phyloP scores from a whole-genome alignment of 768 basidiomycete genomes.

The Podaxis sp. region DNA sequence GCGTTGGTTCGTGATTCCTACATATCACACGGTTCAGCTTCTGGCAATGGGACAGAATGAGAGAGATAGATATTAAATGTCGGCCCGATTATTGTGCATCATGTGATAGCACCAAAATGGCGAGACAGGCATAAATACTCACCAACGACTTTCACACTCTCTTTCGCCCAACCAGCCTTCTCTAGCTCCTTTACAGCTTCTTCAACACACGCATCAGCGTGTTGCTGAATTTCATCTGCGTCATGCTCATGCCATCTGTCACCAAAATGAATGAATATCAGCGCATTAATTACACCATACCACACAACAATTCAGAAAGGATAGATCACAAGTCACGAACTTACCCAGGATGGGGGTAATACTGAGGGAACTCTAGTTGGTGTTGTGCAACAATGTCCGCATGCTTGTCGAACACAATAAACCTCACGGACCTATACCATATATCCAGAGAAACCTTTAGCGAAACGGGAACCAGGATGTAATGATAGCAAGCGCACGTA shows the following conservation, averaged over 20 bases:
- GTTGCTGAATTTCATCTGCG: constrained; percentile 72
- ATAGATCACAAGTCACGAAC: constrained; percentile 17
- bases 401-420: constrained; percentile 85
- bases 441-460: no score
- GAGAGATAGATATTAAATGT: not conserved
- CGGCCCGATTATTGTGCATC: constrained; percentile 1
- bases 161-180: constrained; percentile 67
- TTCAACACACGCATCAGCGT: constrained; percentile 72
- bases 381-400: constrained; percentile 86
- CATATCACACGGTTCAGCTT: not conserved
- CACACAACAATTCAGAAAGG: not conserved
- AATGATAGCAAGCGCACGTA: constrained; percentile 53
- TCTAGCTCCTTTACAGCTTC: constrained; percentile 69
- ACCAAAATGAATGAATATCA: constrained; percentile 3
- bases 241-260: constrained; percentile 94
- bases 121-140: constrained; percentile 22
- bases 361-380: constrained; percentile 92
- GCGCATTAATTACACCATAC: not conserved
- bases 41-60: constrained; percentile 7
- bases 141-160: constrained; percentile 92
- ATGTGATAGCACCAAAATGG: constrained; percentile 14
- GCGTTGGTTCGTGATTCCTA: constrained; percentile 95
- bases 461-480: no score
- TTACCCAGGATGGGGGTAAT: constrained; percentile 84
- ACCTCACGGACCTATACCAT: constrained; percentile 70